These are phyloP conservation scores for Camellia sinensis DNA, from an alignment of 148 eudicot genomes.

Conservation along the genomic window DNA sequence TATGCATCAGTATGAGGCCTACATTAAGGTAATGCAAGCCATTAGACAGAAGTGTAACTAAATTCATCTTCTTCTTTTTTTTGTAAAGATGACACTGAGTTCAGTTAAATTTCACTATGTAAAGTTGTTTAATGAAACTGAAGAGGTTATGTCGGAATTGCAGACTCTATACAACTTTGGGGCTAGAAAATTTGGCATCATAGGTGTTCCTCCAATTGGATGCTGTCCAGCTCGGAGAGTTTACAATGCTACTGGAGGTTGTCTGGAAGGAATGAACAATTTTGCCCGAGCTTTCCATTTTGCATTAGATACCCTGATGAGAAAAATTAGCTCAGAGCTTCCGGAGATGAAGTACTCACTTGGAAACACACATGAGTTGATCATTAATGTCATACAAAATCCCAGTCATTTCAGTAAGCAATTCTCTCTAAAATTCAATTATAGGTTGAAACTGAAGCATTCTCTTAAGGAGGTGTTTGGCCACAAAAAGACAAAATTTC, in stretches of 20 bases:
- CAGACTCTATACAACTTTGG: constrained; percentile 30
- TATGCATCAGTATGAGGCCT: constrained; percentile 16
- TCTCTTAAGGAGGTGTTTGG: too few species aligned
- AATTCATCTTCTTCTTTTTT: too few species aligned
- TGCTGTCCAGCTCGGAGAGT: constrained; percentile 19
- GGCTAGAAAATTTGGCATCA: constrained; percentile 29
- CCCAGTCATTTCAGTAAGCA: constrained; percentile 19
- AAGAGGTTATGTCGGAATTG: neutral
- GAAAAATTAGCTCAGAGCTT: constrained; percentile 16
- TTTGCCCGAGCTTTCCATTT: constrained; percentile 16
- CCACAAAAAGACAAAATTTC: too few species aligned
- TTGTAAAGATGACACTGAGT: too few species aligned
- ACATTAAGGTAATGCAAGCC: too few species aligned
- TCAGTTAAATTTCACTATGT: neutral
- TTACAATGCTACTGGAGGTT: neutral
- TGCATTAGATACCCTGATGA: neutral
- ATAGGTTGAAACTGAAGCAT: too few species aligned
- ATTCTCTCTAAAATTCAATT: neutral
- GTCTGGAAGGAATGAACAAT: constrained; percentile 12
- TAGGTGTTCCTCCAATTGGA: constrained; percentile 27
- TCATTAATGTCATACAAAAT: constrained; percentile 18
- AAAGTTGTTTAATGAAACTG: too few species aligned
- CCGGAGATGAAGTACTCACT: constrained; percentile 20
- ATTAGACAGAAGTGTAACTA: too few species aligned
- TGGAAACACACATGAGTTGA: constrained; percentile 23